A percentile compares a stretch with the other conserved stretches of the same genome.
phyloP scores from a whole-genome alignment of 106 monocot genomes.

The Triglochin maritima region DNA sequence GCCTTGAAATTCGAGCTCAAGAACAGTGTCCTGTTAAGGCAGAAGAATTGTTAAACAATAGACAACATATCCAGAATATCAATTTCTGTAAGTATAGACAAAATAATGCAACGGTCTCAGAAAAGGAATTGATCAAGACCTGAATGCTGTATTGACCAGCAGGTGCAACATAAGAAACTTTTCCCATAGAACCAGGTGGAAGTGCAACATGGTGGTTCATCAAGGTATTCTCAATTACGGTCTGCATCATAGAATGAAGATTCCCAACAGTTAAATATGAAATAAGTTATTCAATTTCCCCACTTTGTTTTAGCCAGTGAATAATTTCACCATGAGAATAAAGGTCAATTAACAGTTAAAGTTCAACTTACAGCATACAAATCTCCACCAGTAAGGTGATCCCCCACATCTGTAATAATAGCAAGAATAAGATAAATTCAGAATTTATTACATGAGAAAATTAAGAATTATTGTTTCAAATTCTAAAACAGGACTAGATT shows the following conservation, averaged over 20 bases:
- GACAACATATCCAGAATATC: background rate
- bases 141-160: slow-evolving; percentile 85
- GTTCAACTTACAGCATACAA: slow-evolving; percentile 85
- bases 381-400: slow-evolving; percentile 93
- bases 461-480: background rate
- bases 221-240: slow-evolving; percentile 87
- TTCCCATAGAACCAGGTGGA: slow-evolving; percentile 98
- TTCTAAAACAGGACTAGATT: background rate
- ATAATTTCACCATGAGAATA: background rate
- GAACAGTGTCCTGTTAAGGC: slow-evolving; percentile 66
- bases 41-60: background rate
- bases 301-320: background rate
- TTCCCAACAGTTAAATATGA: background rate
- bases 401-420: slow-evolving; percentile 54
- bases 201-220: slow-evolving; percentile 86
- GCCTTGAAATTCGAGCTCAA: slow-evolving; percentile 97
- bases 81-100: background rate
- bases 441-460: background rate
- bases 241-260: slow-evolving; percentile 25
- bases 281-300: background rate
- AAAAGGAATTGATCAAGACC: slow-evolving; percentile 19
- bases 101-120: background rate
- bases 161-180: slow-evolving; percentile 71
- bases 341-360: background rate
- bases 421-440: background rate